These are phyloP conservation scores for Diplodia corticola DNA, from an alignment of 2,329 filamentous ascomycete genomes.

Conservation along the genomic window DNA sequence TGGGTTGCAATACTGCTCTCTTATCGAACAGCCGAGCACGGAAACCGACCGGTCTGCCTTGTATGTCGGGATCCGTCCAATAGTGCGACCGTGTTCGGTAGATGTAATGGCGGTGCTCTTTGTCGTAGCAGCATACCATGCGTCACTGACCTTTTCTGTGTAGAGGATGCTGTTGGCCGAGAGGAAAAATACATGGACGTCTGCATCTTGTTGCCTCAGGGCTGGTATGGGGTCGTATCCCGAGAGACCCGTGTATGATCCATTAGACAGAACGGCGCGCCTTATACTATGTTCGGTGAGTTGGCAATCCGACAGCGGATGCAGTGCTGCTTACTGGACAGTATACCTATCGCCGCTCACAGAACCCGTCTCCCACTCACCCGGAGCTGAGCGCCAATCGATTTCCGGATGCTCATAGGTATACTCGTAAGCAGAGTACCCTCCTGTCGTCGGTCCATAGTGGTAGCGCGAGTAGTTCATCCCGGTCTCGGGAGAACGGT, in stretches of 20 bases:
- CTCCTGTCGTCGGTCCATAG: neutral
- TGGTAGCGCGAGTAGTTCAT: neutral
- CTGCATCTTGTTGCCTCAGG: conserved; percentile 33
- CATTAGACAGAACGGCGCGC: neutral
- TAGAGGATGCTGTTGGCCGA: conserved; percentile 32
- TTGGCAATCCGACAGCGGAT: neutral
- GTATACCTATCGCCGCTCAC: neutral
- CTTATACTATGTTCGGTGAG: neutral
- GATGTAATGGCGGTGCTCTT: neutral
- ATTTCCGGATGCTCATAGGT: neutral
- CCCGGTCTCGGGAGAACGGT: neutral
- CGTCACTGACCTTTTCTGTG: conserved; percentile 23
- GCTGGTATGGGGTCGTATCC: conserved; percentile 28
- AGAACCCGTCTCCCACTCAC: no score
- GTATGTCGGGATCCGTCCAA: neutral
- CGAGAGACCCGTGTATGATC: neutral
- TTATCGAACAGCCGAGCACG: conserved; percentile 20
- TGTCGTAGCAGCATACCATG: neutral
- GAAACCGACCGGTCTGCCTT: conserved; percentile 8
- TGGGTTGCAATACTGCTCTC: conserved; percentile 24
- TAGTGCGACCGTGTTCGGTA: no score
- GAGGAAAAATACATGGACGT: conserved; percentile 36
- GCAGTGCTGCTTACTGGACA: neutral
- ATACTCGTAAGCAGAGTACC: neutral
- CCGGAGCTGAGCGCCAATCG: neutral